Percentiles rank a stretch among this genome's conserved stretches.
These are phyloP conservation scores for Fereydounia khargensis DNA, from an alignment of 1,284 basidiomycete genomes.

Conservation along the genomic window DNA sequence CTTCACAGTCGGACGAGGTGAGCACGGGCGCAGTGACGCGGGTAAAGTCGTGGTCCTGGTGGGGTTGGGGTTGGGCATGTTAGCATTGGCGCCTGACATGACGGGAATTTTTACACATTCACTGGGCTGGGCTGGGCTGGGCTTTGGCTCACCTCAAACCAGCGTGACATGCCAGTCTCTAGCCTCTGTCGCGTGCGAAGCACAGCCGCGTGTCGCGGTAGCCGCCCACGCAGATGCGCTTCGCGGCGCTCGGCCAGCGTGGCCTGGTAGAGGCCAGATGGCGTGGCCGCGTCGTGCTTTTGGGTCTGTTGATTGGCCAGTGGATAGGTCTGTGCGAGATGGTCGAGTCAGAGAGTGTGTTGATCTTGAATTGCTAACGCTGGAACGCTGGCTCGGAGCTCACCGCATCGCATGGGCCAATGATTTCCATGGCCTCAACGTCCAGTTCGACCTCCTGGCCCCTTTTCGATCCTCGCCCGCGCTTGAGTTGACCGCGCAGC, in stretches of 20 bases:
- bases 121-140: no score
- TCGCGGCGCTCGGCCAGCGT: conserved; percentile 26
- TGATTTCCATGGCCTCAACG: conserved; percentile 9
- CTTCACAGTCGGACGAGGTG: conserved; percentile 91
- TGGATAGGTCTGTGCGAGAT: conserved; percentile 7
- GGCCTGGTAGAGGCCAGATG: conserved; percentile 8
- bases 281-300: conserved; percentile 5
- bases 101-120: no score
- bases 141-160: conserved; percentile 9
- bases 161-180: conserved; percentile 24
- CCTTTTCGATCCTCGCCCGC: conserved; percentile 21
- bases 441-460: conserved; percentile 44
- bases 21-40: conserved; percentile 81
- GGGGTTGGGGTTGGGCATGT: background rate
- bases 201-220: conserved; percentile 25
- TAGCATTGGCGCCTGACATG: no score
- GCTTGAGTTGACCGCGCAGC: conserved; percentile 21
- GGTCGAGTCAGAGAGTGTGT: background rate
- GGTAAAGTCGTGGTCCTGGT: conserved; percentile 66
- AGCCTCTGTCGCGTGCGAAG: conserved; percentile 26
- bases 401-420: conserved; percentile 27
- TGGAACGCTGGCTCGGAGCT: no score
- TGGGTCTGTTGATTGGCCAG: conserved; percentile 20
- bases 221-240: conserved; percentile 31
- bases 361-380: no score